phyloP scores from a whole-genome alignment of 768 basidiomycete species.

The Hysterangium stoloniferum region DNA sequence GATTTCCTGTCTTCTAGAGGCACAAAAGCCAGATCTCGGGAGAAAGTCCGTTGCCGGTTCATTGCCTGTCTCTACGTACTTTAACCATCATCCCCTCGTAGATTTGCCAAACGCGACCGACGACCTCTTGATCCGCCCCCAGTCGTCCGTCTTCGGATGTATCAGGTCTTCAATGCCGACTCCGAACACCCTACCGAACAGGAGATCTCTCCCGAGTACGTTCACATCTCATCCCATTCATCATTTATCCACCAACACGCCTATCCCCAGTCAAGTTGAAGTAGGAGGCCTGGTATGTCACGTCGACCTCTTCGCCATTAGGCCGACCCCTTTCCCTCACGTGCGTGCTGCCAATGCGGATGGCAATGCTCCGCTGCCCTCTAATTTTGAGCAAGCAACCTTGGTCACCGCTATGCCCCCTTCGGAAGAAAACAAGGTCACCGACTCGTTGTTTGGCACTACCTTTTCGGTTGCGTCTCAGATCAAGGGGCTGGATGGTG shows the following conservation, averaged over 20 bases:
- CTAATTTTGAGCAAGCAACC: constrained; percentile 1
- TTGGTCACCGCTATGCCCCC: constrained; percentile 5
- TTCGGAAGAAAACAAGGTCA: constrained; percentile 21
- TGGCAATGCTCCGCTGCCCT: constrained; percentile 13
- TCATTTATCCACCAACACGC: constrained; percentile 10
- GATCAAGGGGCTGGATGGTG: constrained; percentile 46
- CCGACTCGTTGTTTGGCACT: constrained; percentile 46
- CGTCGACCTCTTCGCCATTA: constrained; percentile 66
- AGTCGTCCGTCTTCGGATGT: constrained; percentile 47
- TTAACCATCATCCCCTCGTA: not conserved
- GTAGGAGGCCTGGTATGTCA: constrained; percentile 67
- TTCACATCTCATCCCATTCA: constrained; percentile 3
- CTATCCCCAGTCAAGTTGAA: constrained; percentile 45
- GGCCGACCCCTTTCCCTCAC: not conserved
- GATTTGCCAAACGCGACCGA: constrained; percentile 43
- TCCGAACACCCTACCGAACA: constrained; percentile 32
- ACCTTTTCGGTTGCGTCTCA: constrained; percentile 51
- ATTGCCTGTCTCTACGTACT: not conserved
- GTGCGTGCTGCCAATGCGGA: constrained; percentile 13
- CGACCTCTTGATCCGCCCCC: constrained; percentile 63
- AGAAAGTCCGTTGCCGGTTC: constrained; percentile 42
- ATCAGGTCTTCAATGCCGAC: constrained; percentile 36
- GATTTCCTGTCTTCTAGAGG: constrained; percentile 33
- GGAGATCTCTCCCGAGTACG: constrained; percentile 24
- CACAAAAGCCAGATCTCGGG: constrained; percentile 61